These are phyloP conservation scores for Cercospora brassicicola DNA, from an alignment of 2,329 filamentous ascomycete species.

Conservation along the genomic window DNA sequence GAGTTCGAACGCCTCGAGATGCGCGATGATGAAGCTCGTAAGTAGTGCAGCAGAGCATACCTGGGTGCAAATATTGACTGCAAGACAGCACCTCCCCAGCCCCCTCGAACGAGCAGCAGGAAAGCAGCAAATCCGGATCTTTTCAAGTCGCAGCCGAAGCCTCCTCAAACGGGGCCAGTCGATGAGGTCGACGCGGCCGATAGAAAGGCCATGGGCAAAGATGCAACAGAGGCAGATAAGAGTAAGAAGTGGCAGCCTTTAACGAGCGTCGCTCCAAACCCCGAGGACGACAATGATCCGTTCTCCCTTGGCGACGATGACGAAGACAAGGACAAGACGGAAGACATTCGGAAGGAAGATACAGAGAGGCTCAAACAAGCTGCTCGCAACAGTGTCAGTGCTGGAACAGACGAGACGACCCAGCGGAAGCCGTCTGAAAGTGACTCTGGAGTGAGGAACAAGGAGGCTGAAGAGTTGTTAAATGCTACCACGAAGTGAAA, in stretches of 20 bases:
- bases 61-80: conserved; percentile 27
- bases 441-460: conserved; percentile 47
- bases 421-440: conserved; percentile 36
- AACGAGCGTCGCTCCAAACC: conserved; percentile 78
- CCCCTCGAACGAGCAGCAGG: conserved; percentile 58
- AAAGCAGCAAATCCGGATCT: conserved; percentile 74
- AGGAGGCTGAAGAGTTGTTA: conserved; percentile 49
- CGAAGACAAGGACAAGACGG: conserved; percentile 63
- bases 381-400: conserved; percentile 55
- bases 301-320: conserved; percentile 95
- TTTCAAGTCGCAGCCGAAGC: conserved; percentile 67
- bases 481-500: conserved; percentile 27
- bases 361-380: conserved; percentile 53
- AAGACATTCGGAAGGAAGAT: conserved; percentile 58
- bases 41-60: conserved; percentile 38
- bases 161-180: conserved; percentile 60
- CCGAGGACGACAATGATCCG: conserved; percentile 87
- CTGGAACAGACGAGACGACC: conserved; percentile 47
- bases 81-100: conserved; percentile 51
- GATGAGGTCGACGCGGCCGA: conserved; percentile 80
- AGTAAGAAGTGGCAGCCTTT: conserved; percentile 96
- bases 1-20: conserved; percentile 67
- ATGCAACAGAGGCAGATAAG: conserved; percentile 53
- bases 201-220: conserved; percentile 42
- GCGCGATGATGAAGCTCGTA: conserved; percentile 57